A percentile compares a stretch with the other conserved stretches of the same genome.
Conservation (phyloP, 129 eudicot genomes). For the Flaveria sonorensis region DNA sequence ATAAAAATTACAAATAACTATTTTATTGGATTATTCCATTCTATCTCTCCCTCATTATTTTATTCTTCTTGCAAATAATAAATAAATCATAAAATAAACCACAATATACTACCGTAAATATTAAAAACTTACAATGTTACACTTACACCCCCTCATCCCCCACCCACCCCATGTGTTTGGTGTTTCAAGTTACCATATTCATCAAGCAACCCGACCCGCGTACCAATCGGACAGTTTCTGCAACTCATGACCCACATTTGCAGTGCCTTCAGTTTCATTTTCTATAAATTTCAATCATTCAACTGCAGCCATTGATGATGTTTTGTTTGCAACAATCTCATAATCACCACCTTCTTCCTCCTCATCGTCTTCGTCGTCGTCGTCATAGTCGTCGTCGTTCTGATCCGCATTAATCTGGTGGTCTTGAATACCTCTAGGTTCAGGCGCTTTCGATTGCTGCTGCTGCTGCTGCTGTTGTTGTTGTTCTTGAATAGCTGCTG, state of each 20-base stretch:
- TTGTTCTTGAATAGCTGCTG: constrained; percentile 23
- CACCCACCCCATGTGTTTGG: constrained; percentile 36
- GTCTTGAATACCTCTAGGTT: constrained; percentile 21
- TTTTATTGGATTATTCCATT: constrained; percentile 42
- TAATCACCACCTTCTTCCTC: constrained; percentile 61
- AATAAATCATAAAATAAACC: constrained; percentile 50
- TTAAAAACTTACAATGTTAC: constrained; percentile 44
- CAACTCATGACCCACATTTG: constrained; percentile 50
- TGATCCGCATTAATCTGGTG: constrained; percentile 41
- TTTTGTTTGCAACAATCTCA: constrained; percentile 72
- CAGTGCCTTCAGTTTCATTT: constrained; percentile 33
- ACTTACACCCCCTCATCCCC: constrained; percentile 41
- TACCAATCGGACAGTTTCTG: constrained; percentile 39
- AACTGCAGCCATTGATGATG: constrained; percentile 57
- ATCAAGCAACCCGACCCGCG: constrained; percentile 44
- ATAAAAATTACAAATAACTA: constrained; percentile 39
- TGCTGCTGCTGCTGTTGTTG: constrained; percentile 30
- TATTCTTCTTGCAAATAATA: constrained; percentile 51
- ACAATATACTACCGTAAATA: constrained; percentile 45
- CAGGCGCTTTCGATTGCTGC: constrained; percentile 18
- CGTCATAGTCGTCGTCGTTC: constrained; percentile 41
- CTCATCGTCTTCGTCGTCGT: constrained; percentile 51
- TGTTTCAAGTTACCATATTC: constrained; percentile 28
- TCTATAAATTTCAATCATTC: constrained; percentile 48
- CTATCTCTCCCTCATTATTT: constrained; percentile 43